Base-by-base conservation (phyloP, 139 green algal genomes). In the Trebouxia sp. region DNA sequence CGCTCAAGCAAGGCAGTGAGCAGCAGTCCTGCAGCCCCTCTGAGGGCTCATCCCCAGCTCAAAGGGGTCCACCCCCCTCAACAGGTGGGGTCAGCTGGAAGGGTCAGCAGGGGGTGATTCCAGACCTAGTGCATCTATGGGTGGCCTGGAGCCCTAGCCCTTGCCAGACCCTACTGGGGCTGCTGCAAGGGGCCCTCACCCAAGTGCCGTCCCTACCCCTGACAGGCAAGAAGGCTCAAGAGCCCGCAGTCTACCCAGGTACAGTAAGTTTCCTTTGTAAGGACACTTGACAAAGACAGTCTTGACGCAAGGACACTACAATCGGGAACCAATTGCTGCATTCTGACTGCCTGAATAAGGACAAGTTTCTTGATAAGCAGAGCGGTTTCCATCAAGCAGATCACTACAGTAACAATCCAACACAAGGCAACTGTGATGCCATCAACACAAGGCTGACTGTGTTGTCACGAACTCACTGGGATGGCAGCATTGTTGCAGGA, bases 141-240 rank as follows among this genome's bases (percentile, higher is more conserved):
- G 32, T 72, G 11, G 9, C 35, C 20, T 72, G 62, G 62, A 72
- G 62, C 28, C 2, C 62, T 14, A 32, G 43, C 32, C 62, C 62
- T 42, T 72, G 62, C 62, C 62, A 45, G 35, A 72, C 62, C 20
- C 20, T 72, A n/a, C 62, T 72, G 11, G 12, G 62, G 32, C 62
- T 72, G 35, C 15, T 45, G 32, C 62, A 72, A 43, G 62, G 62
- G 28, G 62, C 62, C 62, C 32, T 72, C 15, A 12, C 62, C 3
- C 62, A 72, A 45, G 62, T 72, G 62, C 62, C 62, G 12, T 72
- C 35, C 35, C 62, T 45, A 15, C 62, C 62, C 0, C 1, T 72
- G 32, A 72, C 32, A 45, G 62, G 62, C 62, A 72, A 72, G 62
- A 72, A 72, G 37, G 62, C 62, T 7, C 62, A 72, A 7, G 62